These are phyloP conservation scores for Penicillium freii DNA, from an alignment of 2,329 filamentous ascomycete species.

Conservation along the genomic window DNA sequence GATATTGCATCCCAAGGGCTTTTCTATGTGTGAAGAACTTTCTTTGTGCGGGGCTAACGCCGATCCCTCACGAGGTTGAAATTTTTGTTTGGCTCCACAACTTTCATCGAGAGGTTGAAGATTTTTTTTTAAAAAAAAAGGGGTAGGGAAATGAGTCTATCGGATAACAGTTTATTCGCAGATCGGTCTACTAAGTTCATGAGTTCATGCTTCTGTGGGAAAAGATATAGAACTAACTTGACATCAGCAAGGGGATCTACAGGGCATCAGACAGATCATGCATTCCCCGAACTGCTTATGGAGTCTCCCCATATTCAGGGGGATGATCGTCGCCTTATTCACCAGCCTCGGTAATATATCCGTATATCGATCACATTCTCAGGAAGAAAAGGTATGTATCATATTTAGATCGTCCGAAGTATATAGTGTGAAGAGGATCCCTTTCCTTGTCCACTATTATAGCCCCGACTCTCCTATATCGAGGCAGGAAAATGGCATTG, in stretches of 20 bases:
- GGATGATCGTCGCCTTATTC: not conserved
- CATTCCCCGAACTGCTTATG: not conserved
- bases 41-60: conserved; percentile 3
- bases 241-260: not conserved
- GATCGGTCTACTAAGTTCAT: not conserved
- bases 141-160: not conserved
- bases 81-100: not conserved
- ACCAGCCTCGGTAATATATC: conserved; percentile 3
- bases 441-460: not conserved
- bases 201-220: not conserved
- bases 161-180: not conserved
- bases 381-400: not conserved
- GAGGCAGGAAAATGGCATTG: conserved; percentile 4
- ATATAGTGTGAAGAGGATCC: not conserved
- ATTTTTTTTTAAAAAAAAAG: not conserved
- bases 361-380: conserved; percentile 5
- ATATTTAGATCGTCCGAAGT: not conserved
- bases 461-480: not conserved
- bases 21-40: not conserved
- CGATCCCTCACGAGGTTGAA: not conserved
- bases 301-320: not conserved
- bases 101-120: not conserved
- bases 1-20: not conserved
- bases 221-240: not conserved
- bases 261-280: not conserved